Evolutionary conservation across 1,284 basidiomycete genomes (phyloP).

Genomic region (Cryptococcus sp.): DNA sequence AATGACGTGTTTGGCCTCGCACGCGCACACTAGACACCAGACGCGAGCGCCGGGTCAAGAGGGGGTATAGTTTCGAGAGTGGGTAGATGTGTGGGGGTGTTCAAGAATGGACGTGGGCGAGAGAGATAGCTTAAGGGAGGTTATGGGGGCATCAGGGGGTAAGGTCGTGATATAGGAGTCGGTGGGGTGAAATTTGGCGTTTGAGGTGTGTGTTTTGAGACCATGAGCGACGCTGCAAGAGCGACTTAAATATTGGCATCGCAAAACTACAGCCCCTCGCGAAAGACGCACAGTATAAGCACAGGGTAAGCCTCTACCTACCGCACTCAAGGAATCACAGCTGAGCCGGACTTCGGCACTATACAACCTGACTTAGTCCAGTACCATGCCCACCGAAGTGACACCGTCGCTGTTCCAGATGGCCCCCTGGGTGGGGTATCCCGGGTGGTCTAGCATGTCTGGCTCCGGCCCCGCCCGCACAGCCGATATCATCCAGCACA

Average conservation of each 20-base stretch:
- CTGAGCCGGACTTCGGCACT: not conserved
- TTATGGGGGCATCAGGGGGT: too few relatives aligned
- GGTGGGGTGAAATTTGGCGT: too few relatives aligned
- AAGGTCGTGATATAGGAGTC: too few relatives aligned
- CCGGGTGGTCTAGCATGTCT: conserved; percentile 6
- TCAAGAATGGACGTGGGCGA: too few relatives aligned
- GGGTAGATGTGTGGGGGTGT: too few relatives aligned
- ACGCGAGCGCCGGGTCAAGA: too few relatives aligned
- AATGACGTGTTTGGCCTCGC: too few relatives aligned
- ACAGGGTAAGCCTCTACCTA: not conserved
- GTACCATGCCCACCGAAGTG: conserved; percentile 27
- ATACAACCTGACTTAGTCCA: not conserved
- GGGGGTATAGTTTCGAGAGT: too few relatives aligned
- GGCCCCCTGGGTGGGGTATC: conserved; percentile 11
- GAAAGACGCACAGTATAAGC: not conserved
- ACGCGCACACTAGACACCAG: too few relatives aligned
- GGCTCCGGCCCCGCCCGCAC: conserved; percentile 10
- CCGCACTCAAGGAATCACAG: not conserved
- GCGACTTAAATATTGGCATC: not conserved
- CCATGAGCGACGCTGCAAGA: too few relatives aligned
- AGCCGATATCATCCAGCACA: conserved; percentile 11
- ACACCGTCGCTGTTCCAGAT: conserved; percentile 18
- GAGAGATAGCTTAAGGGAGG: too few relatives aligned
- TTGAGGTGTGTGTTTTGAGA: too few relatives aligned
- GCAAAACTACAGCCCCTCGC: not conserved